These are phyloP conservation scores for Wickerhamiella parazyma DNA, from an alignment of 805 yeast genomes.

Conservation along the genomic window DNA sequence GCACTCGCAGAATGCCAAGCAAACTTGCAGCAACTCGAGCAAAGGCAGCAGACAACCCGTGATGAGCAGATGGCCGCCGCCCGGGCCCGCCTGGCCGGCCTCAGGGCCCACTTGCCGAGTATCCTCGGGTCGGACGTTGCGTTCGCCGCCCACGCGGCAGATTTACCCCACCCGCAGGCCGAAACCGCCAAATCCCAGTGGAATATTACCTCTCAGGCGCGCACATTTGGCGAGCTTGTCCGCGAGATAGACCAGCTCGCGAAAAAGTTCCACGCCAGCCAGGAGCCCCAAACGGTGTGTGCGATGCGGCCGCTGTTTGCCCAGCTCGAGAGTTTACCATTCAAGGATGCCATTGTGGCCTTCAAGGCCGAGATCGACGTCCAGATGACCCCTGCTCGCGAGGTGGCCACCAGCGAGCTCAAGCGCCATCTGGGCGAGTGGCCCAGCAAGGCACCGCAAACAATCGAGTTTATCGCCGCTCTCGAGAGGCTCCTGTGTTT, in stretches of 20 bases:
- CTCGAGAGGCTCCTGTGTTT: constrained; percentile 1
- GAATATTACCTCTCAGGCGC: not conserved
- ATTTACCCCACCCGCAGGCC: no score
- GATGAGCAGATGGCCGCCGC: not conserved
- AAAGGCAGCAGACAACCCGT: not conserved
- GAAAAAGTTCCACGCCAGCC: not conserved
- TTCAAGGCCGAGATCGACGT: not conserved
- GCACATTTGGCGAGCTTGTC: not conserved
- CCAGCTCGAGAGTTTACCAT: not conserved
- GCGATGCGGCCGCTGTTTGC: not conserved
- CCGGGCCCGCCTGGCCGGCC: not conserved
- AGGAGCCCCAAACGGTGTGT: not conserved
- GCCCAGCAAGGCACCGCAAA: constrained; percentile 15
- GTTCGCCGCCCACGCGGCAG: no score
- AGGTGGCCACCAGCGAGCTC: not conserved
- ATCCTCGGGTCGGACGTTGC: no score
- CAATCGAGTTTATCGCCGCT: constrained; percentile 2
- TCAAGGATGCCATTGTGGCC: not conserved
- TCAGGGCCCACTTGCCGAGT: no score
- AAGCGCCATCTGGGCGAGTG: constrained; percentile 9
- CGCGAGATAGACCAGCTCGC: constrained; percentile 1
- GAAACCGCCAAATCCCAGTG: not conserved
- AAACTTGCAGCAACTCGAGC: not conserved
- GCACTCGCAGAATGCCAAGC: not conserved
- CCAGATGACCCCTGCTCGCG: not conserved